Evolutionary conservation across 2,329 filamentous ascomycete species (phyloP).

Genomic region (Tolypocladium sp.): DNA sequence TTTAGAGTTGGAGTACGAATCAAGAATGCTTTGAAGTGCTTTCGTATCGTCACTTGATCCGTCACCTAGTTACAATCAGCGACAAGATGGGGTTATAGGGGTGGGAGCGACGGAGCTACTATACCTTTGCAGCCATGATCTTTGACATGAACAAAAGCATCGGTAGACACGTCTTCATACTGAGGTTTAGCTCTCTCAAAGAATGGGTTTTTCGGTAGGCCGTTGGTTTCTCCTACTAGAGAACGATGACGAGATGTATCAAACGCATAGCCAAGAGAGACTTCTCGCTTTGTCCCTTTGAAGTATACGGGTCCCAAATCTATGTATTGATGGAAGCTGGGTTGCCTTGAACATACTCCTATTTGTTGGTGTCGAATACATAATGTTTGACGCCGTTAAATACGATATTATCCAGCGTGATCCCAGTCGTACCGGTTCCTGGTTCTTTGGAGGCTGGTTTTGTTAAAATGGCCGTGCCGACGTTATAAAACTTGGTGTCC

Average conservation of each 20-base stretch:
- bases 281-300: too few species aligned
- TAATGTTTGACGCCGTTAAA: background rate
- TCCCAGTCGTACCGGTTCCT: background rate
- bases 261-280: too few species aligned
- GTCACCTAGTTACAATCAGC: background rate
- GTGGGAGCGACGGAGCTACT: too few species aligned
- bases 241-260: too few species aligned
- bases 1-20: background rate
- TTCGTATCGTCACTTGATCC: background rate
- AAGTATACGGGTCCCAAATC: too few species aligned
- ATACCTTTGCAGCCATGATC: too few species aligned
- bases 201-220: background rate
- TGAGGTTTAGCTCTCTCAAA: background rate
- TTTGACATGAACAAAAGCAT: background rate
- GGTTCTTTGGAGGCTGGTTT: background rate
- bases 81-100: too few species aligned
- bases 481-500: background rate
- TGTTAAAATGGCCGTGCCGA: background rate
- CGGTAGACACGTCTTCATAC: background rate
- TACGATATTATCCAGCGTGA: background rate
- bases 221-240: too few species aligned
- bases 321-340: too few species aligned
- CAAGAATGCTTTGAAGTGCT: background rate
- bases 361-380: too few species aligned
- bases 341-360: too few species aligned